Evolutionary conservation across 345 rosid genomes (phyloP).

Genomic region (Firmiana major): DNA sequence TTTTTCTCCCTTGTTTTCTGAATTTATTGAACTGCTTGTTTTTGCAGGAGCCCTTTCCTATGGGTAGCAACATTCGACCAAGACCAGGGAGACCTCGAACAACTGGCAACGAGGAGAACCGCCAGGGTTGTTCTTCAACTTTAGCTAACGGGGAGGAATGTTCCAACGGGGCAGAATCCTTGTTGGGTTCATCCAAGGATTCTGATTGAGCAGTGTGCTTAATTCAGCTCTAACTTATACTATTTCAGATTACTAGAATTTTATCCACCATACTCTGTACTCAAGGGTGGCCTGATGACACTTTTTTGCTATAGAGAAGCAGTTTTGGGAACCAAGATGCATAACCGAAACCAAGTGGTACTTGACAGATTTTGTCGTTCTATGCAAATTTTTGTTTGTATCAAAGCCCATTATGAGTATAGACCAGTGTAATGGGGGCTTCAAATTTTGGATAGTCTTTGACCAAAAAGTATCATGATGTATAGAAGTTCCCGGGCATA

Average conservation of each 20-base stretch:
- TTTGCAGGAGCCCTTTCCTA: conserved; percentile 73
- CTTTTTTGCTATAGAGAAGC: conserved; percentile 34
- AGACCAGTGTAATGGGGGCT: conserved; percentile 33
- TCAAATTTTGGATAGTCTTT: conserved; percentile 33
- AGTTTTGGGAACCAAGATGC: conserved; percentile 26
- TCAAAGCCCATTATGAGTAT: conserved; percentile 20
- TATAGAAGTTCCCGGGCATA: conserved; percentile 25
- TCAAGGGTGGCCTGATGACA: conserved; percentile 34
- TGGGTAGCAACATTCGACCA: conserved; percentile 61
- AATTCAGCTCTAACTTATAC: conserved; percentile 34
- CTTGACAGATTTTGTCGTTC: conserved; percentile 22
- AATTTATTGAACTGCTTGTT: background rate
- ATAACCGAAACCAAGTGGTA: conserved; percentile 22
- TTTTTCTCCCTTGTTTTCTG: too few species aligned
- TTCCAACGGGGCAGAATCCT: conserved; percentile 45
- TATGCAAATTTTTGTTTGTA: conserved; percentile 10
- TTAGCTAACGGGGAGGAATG: conserved; percentile 55
- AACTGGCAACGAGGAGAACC: conserved; percentile 45
- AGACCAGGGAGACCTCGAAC: conserved; percentile 61
- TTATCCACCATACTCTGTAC: conserved; percentile 30
- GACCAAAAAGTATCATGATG: conserved; percentile 20
- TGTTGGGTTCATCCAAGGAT: conserved; percentile 37
- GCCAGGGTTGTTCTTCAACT: conserved; percentile 35
- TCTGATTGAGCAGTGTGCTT: conserved; percentile 26
- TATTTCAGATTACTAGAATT: conserved; percentile 21